phyloP scores from a whole-genome alignment of 2,329 filamentous ascomycete species.

The Didymella arachidicola region DNA sequence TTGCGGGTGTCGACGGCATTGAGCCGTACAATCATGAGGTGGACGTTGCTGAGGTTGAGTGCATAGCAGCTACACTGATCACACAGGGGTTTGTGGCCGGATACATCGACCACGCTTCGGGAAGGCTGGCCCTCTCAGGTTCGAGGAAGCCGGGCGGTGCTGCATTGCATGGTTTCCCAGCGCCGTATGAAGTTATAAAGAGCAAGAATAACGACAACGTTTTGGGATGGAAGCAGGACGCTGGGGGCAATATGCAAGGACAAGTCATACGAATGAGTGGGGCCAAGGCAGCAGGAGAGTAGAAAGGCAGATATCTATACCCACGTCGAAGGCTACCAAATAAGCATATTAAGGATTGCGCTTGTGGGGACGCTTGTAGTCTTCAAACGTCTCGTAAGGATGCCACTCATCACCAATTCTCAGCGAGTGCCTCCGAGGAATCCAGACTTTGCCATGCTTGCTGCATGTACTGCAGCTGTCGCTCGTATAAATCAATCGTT shows the following conservation, averaged over 20 bases:
- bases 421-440: too few species aligned
- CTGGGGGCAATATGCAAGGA: conserved; percentile 47
- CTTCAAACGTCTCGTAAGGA: too few species aligned
- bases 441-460: too few species aligned
- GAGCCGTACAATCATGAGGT: conserved; percentile 51
- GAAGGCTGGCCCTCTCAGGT: conserved; percentile 82
- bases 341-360: neutral
- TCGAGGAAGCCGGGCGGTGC: conserved; percentile 64
- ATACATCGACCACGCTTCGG: conserved; percentile 79
- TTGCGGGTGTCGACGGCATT: conserved; percentile 48
- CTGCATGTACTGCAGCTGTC: too few species aligned
- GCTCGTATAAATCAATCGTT: too few species aligned
- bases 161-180: conserved; percentile 76
- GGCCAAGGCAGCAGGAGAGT: conserved; percentile 56
- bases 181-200: conserved; percentile 72
- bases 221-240: conserved; percentile 74
- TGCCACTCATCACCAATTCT: too few species aligned
- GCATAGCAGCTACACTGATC: conserved; percentile 76
- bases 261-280: conserved; percentile 66
- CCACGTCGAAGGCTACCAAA: neutral
- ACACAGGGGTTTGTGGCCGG: conserved; percentile 83
- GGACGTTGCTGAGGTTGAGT: conserved; percentile 74
- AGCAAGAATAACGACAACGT: conserved; percentile 69
- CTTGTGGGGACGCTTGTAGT: too few species aligned
- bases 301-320: conserved; percentile 19